These are phyloP conservation scores for Boletus pseudo-olivaceus DNA, from an alignment of 768 basidiomycete species.

Conservation along the genomic window DNA sequence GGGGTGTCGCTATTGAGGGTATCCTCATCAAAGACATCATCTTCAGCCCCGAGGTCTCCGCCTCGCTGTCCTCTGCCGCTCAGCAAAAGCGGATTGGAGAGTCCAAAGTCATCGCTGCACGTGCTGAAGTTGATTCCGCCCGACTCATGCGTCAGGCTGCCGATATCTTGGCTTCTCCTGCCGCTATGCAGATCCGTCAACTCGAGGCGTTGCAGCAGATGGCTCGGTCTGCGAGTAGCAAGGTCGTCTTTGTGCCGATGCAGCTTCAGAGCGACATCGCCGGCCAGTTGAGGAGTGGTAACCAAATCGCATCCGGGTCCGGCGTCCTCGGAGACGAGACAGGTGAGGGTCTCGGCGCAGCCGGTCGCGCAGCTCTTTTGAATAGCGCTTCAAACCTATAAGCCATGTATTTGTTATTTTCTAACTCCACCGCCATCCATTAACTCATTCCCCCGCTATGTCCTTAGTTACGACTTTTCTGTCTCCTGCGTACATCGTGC, in stretches of 20 bases:
- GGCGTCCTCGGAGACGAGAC: constrained; percentile 19
- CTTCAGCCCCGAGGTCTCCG: constrained; percentile 86
- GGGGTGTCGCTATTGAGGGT: constrained; percentile 96
- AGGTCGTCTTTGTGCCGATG: constrained; percentile 95
- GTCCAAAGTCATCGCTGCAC: constrained; percentile 92
- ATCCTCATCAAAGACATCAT: constrained; percentile 95
- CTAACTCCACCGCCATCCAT: background rate
- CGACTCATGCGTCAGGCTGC: constrained; percentile 96
- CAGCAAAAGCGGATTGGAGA: constrained; percentile 98
- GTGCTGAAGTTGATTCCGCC: constrained; percentile 93
- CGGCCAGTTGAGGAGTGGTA: constrained; percentile 39
- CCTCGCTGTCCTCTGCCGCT: constrained; percentile 90
- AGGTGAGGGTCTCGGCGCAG: constrained; percentile 23
- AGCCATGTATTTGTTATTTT: background rate
- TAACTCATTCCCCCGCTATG: background rate
- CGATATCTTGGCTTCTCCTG: constrained; percentile 89
- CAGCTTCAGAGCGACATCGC: constrained; percentile 75
- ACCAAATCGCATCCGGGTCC: constrained; percentile 23
- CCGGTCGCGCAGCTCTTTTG: constrained; percentile 26
- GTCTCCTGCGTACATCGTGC: background rate
- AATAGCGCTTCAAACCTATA: constrained; percentile 25
- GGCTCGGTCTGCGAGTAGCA: constrained; percentile 84
- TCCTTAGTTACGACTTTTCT: background rate
- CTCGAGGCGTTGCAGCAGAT: constrained; percentile 94
- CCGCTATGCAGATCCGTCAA: constrained; percentile 98